Base-by-base conservation (phyloP, 495 filamentous ascomycete species). In the Barbatosphaeria neglecta region DNA sequence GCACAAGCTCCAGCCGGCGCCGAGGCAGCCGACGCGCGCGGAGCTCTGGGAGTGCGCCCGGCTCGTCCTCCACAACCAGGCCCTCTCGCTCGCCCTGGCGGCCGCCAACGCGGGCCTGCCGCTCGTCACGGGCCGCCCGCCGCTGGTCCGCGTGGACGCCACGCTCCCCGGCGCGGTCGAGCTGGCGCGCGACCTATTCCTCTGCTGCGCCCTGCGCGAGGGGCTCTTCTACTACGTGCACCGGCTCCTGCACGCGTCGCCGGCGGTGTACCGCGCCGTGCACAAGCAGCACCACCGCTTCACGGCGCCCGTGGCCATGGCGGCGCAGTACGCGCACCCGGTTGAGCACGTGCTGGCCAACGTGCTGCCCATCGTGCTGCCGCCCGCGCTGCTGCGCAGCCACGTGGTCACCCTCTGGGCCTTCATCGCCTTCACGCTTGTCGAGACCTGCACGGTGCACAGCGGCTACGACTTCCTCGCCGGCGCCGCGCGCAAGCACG, bases 211-310 rank as follows among this genome's bases (percentile, higher is more conserved):
- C 27, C 27, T 66, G 45, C 63, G 78, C 51, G 74, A 84, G 52
- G 33, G 65, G 9, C 23, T 71, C 4, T 82, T 81, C 61, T 81
- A 80, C 57, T 74, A 74, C 49, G 46, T 61, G 48, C 75, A 85
- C 56, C 64, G 75, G 22, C 47, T 74, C 25, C 61, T 84, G 23
- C 72, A 85, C 58, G 55, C 59, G 4, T 35, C 31, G 31, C 73
- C 65, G 0, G 47, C 33, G 5, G 44, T 81, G 10, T 81, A 78
- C 60, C 53, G 51, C 19, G 51, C 45, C 6, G 68, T 82, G 41
- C 78, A 82, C 61, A 78, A 76, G 43, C 54, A 61, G 23, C 78
- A 81, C 49, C 77, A 81, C 57, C 54, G 60, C 16, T 81, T 79
- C 58, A 78, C 72, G 0, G 73, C 77, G 0, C 78, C 76, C 0